phyloP scores from a whole-genome alignment of 768 basidiomycete species.

The Tephrocybe sp. region DNA sequence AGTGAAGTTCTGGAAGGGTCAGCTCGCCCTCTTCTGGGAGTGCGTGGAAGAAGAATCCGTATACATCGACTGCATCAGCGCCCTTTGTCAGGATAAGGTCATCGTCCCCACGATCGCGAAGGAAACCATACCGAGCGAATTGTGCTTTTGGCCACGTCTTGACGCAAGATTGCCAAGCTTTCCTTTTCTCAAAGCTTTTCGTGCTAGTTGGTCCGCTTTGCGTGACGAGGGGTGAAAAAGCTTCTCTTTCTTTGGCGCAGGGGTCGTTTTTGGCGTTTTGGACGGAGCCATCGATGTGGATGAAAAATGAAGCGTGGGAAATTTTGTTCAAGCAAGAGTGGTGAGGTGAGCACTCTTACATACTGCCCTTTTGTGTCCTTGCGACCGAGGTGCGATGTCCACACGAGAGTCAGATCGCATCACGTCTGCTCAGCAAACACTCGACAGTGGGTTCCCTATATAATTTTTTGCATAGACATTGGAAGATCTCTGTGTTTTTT shows the following conservation, averaged over 20 bases:
- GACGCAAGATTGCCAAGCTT: constrained; percentile 59
- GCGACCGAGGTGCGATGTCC: constrained; percentile 30
- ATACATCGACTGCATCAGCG: constrained; percentile 61
- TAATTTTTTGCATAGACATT: not conserved
- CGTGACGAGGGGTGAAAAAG: constrained; percentile 81
- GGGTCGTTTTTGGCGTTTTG: constrained; percentile 32
- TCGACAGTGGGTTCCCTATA: constrained; percentile 55
- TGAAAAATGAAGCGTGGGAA: constrained; percentile 15
- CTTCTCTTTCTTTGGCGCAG: constrained; percentile 65
- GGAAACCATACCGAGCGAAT: constrained; percentile 49
- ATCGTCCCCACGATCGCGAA: constrained; percentile 1
- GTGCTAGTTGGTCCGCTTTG: constrained; percentile 75
- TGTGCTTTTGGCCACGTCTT: constrained; percentile 59
- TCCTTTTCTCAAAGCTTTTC: constrained; percentile 65
- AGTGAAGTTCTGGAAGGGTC: constrained; percentile 65
- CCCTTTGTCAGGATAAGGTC: constrained; percentile 12
- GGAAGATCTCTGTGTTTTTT: constrained; percentile 4
- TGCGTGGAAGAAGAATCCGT: constrained; percentile 74
- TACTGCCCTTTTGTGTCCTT: no score
- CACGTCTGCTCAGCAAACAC: constrained; percentile 65
- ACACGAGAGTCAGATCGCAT: constrained; percentile 60
- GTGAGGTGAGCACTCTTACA: no score
- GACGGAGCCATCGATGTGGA: constrained; percentile 40
- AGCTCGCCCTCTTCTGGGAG: constrained; percentile 61
- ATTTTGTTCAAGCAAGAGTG: not conserved